A percentile compares a stretch with the other conserved stretches of the same genome.
Conservation (phyloP, 768 basidiomycete genomes). For the Boletellus ananas region DNA sequence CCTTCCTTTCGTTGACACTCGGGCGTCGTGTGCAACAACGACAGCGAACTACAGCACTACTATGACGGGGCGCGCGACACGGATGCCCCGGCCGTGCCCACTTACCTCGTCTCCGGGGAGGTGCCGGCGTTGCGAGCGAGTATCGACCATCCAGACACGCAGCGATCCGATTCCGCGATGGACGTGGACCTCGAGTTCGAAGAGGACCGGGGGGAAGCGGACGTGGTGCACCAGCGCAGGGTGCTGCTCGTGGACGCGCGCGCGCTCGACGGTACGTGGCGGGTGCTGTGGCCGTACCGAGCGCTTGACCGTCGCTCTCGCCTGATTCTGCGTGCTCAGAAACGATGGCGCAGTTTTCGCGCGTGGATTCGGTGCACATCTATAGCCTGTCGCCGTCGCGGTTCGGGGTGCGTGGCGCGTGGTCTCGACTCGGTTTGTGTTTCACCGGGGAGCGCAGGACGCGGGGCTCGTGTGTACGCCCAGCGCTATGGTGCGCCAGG, state of each 20-base stretch:
- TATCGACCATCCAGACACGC: not conserved
- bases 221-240: slow-evolving; percentile 42
- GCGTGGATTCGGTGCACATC: slow-evolving; percentile 55
- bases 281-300: not conserved
- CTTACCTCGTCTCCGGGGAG: slow-evolving; percentile 68
- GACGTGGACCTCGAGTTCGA: slow-evolving; percentile 40
- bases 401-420: slow-evolving; percentile 37
- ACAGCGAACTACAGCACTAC: slow-evolving; percentile 62
- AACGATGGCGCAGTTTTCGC: slow-evolving; percentile 49
- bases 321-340: slow-evolving; percentile 31
- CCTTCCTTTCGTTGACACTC: not conserved
- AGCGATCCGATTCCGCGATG: slow-evolving; percentile 15
- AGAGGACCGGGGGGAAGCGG: slow-evolving; percentile 37
- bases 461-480: slow-evolving; percentile 39
- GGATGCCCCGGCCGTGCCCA: slow-evolving; percentile 42
- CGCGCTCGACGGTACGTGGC: slow-evolving; percentile 58
- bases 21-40: not conserved
- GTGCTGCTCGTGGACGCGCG: slow-evolving; percentile 60
- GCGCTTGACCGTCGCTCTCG: too few species aligned
- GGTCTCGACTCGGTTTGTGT: not conserved
- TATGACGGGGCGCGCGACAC: slow-evolving; percentile 42
- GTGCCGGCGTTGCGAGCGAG: slow-evolving; percentile 21
- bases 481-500: slow-evolving; percentile 27
- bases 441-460: slow-evolving; percentile 35
- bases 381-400: slow-evolving; percentile 70